A percentile compares a stretch with the other conserved stretches of the same genome.
Conservation (phyloP, 2,329 filamentous ascomycete species). For the Aurifilum marmelostoma region DNA sequence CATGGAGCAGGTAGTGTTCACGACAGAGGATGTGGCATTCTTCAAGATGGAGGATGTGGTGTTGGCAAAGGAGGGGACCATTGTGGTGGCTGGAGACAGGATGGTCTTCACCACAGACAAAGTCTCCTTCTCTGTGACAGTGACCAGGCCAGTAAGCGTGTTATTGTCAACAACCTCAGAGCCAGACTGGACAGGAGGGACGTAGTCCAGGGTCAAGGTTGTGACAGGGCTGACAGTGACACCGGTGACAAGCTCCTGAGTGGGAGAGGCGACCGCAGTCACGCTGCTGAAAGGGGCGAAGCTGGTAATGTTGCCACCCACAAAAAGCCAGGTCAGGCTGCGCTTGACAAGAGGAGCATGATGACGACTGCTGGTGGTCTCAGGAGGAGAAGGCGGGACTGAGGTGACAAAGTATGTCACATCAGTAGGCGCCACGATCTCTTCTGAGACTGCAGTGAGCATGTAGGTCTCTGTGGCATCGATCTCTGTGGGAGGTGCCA, state of each 20-base stretch:
- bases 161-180: background rate
- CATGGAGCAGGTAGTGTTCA: background rate
- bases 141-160: background rate
- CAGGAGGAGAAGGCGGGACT: background rate
- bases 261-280: background rate
- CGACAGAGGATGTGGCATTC: background rate
- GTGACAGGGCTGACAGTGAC: background rate
- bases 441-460: background rate
- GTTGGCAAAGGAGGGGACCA: background rate
- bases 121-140: background rate
- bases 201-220: background rate
- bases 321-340: background rate
- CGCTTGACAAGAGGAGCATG: background rate
- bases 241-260: background rate
- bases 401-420: slow-evolving; percentile 2
- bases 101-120: background rate
- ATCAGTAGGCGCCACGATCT: background rate
- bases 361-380: background rate
- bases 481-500: background rate
- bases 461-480: background rate
- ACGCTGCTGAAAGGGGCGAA: background rate
- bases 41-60: background rate
- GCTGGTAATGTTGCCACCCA: background rate
- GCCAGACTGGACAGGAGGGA: background rate
- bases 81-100: background rate